These are phyloP conservation scores for Vanilla planifolia DNA, from an alignment of 106 monocot species.

Conservation along the genomic window DNA sequence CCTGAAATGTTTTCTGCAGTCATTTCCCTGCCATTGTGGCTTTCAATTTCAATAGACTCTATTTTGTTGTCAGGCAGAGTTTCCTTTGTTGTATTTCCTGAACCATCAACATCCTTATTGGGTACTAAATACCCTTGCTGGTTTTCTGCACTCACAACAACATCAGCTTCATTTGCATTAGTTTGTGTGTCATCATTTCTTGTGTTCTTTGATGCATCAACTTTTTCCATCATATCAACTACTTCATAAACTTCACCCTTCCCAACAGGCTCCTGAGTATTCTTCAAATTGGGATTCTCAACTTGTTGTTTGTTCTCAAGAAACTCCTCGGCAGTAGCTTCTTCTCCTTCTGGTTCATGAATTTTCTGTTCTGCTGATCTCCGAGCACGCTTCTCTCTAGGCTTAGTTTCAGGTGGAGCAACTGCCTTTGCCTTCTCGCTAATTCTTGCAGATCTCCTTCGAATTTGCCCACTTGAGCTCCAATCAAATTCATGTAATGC, in stretches of 20 bases:
- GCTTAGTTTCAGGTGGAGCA: slow-evolving; percentile 2
- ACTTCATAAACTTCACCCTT: background rate
- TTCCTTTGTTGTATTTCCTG: too few species aligned
- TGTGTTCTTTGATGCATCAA: background rate
- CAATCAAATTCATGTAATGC: slow-evolving; percentile 1
- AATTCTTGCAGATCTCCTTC: slow-evolving; percentile 3
- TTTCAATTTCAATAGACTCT: too few species aligned
- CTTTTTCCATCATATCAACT: background rate
- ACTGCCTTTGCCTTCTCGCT: slow-evolving; percentile 5
- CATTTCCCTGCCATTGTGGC: too few species aligned
- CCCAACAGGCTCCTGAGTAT: background rate
- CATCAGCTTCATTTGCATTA: background rate
- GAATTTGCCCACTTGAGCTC: background rate
- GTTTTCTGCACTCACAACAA: too few species aligned
- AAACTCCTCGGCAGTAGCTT: background rate
- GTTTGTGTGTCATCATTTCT: background rate
- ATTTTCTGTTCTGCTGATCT: background rate
- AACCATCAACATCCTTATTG: too few species aligned
- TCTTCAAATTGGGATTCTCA: background rate
- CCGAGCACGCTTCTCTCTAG: background rate
- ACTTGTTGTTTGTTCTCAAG: background rate
- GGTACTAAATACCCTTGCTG: too few species aligned
- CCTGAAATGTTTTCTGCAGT: too few species aligned
- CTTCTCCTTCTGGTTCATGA: background rate
- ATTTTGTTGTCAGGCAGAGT: too few species aligned